Base-by-base conservation (phyloP, 2,329 filamentous ascomycete genomes). In the Ambrosiella cleistominuta region DNA sequence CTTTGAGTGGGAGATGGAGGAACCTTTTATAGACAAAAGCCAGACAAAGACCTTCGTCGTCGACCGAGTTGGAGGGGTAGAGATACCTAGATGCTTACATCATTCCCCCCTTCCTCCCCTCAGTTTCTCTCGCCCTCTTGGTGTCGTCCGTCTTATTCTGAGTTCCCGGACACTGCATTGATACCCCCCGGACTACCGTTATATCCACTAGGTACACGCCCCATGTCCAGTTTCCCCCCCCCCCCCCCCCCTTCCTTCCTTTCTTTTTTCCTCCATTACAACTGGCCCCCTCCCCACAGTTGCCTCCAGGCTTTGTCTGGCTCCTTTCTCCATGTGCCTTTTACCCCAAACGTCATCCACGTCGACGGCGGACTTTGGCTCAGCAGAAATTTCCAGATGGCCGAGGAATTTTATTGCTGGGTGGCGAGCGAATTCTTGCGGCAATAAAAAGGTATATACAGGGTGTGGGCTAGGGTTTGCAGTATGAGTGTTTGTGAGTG, bases 21-120 rank as follows among this genome's bases (percentile, higher is more conserved):
- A 13, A 39, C 37, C 49, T 58, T 58, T 58, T 58, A 58, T 58
- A 58, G 56, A 36, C 39, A 37, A n/a, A 44, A 35, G n/a, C 44
- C 2, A 47, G 13, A 17, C 19, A 47, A 47, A 47, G n/a, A 17
- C 44, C 44, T 13, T 47, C 44, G 8, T 17, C 40, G 11, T 47
- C 11, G 3, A 13, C 19, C 44, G 13, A 15, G 19, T 15, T n/a
- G 15, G n/a, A 8, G n/a, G 2, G n/a, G 13, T 3, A 13, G 13
- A 12, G 44, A 47, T 47, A 47, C n/a, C n/a, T 17, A 47, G 44
- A 47, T 11, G 19, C 44, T 11, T 47, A 15, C 44, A 15, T 47
- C 44, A 27, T 27, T 27, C 27, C 27, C 27, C 27, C 27, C 27
- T 3, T 3, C 27, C 27, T 27, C 27, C 27, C 27, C 27, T 27